Conservation (phyloP, 495 filamentous ascomycete genomes). For the Trichoderma erinaceum region DNA sequence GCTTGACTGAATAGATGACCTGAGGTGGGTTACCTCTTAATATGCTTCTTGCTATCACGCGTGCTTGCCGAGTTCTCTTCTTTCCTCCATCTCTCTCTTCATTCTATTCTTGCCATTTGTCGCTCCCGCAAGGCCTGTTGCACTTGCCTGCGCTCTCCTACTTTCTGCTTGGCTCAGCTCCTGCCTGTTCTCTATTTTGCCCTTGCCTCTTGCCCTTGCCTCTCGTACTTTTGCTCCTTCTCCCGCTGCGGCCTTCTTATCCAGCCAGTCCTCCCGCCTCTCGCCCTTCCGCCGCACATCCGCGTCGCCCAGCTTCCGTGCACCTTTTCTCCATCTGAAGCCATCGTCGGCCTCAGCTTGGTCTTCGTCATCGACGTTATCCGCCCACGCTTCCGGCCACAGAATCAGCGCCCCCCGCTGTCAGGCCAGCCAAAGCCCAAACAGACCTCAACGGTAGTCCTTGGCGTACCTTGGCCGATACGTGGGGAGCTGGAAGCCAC, state of each 20-base stretch:
- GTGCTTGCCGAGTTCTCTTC: constrained; percentile 3
- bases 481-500: no score
- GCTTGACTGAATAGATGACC: neutral
- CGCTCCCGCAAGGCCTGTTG: neutral
- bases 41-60: neutral
- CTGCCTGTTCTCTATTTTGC: constrained; percentile 19
- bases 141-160: neutral
- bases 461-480: no score
- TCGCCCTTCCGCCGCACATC: neutral
- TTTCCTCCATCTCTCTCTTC: neutral
- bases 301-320: neutral
- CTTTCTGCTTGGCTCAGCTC: constrained; percentile 22
- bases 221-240: neutral
- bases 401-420: no score
- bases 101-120: neutral
- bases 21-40: no score
- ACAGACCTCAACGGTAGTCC: no score
- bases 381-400: no score
- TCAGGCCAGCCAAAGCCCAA: no score
- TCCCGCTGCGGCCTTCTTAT: neutral
- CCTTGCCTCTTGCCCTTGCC: constrained; percentile 6
- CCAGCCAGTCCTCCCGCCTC: neutral
- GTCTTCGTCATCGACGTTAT: neutral
- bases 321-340: neutral
- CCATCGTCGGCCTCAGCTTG: neutral